A percentile compares a stretch with the other conserved stretches of the same genome.
Evolutionary conservation across 805 yeast species (phyloP).

Genomic region (Nakazawaea ambrosiae): DNA sequence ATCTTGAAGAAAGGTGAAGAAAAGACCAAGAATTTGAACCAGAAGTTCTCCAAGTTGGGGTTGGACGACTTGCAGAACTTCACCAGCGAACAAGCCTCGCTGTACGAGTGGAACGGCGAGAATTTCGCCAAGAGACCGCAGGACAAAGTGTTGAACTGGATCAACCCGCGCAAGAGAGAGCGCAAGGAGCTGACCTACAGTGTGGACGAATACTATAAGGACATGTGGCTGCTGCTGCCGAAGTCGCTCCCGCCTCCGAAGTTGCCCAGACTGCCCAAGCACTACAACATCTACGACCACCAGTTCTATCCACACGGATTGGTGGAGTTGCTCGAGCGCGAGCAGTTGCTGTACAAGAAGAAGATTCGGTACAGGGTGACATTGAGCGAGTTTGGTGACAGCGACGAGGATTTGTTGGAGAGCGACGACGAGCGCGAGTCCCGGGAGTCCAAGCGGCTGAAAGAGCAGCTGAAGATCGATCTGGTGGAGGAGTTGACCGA

Average conservation of each 20-base stretch:
- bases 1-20: constrained; percentile 76
- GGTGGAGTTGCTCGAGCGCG: constrained; percentile 48
- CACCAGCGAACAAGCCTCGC: constrained; percentile 71
- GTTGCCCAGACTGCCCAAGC: constrained; percentile 55
- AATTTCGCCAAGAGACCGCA: constrained; percentile 58
- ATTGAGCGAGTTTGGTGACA: constrained; percentile 52
- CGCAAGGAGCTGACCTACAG: constrained; percentile 74
- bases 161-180: constrained; percentile 70
- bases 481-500: constrained; percentile 52
- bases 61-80: constrained; percentile 91
- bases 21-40: constrained; percentile 72
- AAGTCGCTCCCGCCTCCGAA: constrained; percentile 34
- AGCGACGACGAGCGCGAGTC: constrained; percentile 23
- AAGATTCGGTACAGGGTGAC: constrained; percentile 53
- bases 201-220: constrained; percentile 70
- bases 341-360: constrained; percentile 56
- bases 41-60: constrained; percentile 79
- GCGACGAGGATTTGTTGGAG: constrained; percentile 40
- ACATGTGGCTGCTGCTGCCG: constrained; percentile 38
- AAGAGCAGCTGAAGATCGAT: constrained; percentile 51
- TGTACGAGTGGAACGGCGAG: constrained; percentile 96
- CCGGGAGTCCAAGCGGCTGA: constrained; percentile 24
- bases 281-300: constrained; percentile 59
- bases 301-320: constrained; percentile 62
- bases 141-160: constrained; percentile 47